These are phyloP conservation scores for Talaromyces sp. DNA, from an alignment of 2,329 filamentous ascomycete species.

Conservation along the genomic window DNA sequence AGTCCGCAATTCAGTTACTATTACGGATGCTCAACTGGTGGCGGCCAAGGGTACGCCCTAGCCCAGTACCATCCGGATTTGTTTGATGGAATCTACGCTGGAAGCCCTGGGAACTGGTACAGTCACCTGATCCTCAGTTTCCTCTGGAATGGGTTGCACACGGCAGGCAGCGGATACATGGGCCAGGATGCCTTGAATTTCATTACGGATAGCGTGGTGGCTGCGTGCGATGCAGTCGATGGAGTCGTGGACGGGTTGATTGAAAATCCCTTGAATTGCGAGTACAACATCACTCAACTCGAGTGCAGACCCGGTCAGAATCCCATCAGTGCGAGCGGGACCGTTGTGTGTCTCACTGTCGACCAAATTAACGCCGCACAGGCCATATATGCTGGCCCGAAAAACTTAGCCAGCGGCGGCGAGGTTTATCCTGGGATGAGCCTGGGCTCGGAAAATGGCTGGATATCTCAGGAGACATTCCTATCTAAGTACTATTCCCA, in stretches of 20 bases:
- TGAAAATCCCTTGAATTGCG: too few species aligned
- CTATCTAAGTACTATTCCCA: too few species aligned
- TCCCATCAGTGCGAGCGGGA: too few species aligned
- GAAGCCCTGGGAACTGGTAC: slow-evolving; percentile 29
- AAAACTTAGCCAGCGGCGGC: too few species aligned
- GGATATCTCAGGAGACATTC: too few species aligned
- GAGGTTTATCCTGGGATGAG: too few species aligned
- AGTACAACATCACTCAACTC: too few species aligned
- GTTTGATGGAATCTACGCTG: slow-evolving; percentile 18
- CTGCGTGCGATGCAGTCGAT: slow-evolving; percentile 5
- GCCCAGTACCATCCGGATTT: slow-evolving; percentile 42
- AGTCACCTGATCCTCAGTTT: slow-evolving; percentile 25
- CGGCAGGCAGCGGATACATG: slow-evolving; percentile 7
- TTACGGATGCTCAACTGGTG: slow-evolving; percentile 44
- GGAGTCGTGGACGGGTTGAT: background rate
- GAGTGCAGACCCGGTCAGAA: too few species aligned
- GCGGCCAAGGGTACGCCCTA: slow-evolving; percentile 45
- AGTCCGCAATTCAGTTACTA: slow-evolving; percentile 37
- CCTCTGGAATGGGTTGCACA: slow-evolving; percentile 21
- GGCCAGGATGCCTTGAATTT: slow-evolving; percentile 7
- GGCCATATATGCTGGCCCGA: too few species aligned
- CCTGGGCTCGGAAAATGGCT: too few species aligned
- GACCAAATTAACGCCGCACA: too few species aligned
- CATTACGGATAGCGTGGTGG: slow-evolving; percentile 2
- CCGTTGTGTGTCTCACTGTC: too few species aligned